Evolutionary conservation across 2,329 filamentous ascomycete species (phyloP).

Genomic region (Hypoxylon sp.): DNA sequence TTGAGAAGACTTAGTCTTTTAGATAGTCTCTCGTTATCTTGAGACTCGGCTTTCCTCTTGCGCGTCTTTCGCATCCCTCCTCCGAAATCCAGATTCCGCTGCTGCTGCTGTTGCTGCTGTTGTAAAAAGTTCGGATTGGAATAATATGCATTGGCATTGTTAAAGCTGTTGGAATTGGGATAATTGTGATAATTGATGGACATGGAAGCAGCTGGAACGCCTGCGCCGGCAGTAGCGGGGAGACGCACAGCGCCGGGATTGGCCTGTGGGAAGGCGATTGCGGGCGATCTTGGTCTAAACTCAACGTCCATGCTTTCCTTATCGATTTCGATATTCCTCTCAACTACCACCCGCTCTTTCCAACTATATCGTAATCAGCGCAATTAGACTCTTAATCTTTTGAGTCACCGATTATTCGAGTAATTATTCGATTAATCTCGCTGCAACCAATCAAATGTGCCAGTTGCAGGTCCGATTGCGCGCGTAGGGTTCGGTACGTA

Average conservation of each 20-base stretch:
- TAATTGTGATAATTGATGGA: conserved; percentile 22
- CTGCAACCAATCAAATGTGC: conserved; percentile 18
- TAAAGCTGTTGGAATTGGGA: conserved; percentile 28
- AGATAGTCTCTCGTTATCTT: conserved; percentile 79
- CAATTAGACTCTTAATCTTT: not conserved
- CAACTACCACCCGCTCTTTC: conserved; percentile 12
- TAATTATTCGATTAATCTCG: conserved; percentile 9
- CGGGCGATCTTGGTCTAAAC: conserved; percentile 42
- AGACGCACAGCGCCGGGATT: conserved; percentile 30
- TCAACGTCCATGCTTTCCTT: conserved; percentile 46
- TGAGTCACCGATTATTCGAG: not conserved
- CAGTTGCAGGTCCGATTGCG: conserved; percentile 17
- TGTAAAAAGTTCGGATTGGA: conserved; percentile 12
- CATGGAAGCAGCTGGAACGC: conserved; percentile 37
- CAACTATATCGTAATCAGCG: not conserved
- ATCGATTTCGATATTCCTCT: conserved; percentile 30
- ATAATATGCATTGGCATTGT: conserved; percentile 24
- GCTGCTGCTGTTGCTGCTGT: conserved; percentile 28
- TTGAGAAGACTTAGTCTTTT: conserved; percentile 88
- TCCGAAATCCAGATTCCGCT: conserved; percentile 31
- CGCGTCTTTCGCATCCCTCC: conserved; percentile 52
- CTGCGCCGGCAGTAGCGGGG: conserved; percentile 32
- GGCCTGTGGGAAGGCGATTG: conserved; percentile 33
- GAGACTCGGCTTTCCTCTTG: conserved; percentile 72
- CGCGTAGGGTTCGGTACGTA: conserved; percentile 24